Base-by-base conservation (phyloP, 805 yeast genomes). In the Nakazawaea sp. region DNA sequence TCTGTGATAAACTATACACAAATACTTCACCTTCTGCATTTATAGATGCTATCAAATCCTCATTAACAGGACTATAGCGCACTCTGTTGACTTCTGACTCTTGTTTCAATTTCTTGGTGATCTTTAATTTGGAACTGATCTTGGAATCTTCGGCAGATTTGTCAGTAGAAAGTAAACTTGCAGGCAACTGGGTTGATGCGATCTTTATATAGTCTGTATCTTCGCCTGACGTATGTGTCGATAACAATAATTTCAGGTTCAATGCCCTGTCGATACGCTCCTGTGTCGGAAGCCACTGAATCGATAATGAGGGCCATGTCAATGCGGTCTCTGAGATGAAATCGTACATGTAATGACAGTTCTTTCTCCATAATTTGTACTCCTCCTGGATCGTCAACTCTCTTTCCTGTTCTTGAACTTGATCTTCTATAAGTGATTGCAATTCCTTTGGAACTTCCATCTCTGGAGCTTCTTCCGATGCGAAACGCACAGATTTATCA, bases 271-370 rank as follows among this genome's bases (percentile, higher is more conserved):
- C 55, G 0, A 51, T 48, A 18, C 51, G 59, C 17, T 48, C 55
- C 3, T 39, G 36, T 43, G 33, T 40, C 7, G 61, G 62, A 6
- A 81, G 55, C 89, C 92, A 84, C 56, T 84, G 85, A 4, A 81
- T 69, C 1, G 90, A 79, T 34, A 84, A 62, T 2, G 89, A 78
- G 2, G 95, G 94, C 94, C 94, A 84, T 10, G 79, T 73, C 31
- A 84, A 59, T 2, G 82, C 85, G 0, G 90, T 81, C 51, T 84
- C 92, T 33, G 82, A 75, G 23, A 84, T 86, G 52, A 80, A 83
- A 48, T 83, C 88, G 47, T 84, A 84, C 92, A 84, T 82, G 47
- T 69, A 76, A 10, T 84, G 80, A 45, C 89, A 83, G 50, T 82
- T 84, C 50, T 82, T 75, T 42, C 85, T 69, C 95, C 95, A 84